Conservation (phyloP, 345 rosid genomes). For the Salix purpurea region DNA sequence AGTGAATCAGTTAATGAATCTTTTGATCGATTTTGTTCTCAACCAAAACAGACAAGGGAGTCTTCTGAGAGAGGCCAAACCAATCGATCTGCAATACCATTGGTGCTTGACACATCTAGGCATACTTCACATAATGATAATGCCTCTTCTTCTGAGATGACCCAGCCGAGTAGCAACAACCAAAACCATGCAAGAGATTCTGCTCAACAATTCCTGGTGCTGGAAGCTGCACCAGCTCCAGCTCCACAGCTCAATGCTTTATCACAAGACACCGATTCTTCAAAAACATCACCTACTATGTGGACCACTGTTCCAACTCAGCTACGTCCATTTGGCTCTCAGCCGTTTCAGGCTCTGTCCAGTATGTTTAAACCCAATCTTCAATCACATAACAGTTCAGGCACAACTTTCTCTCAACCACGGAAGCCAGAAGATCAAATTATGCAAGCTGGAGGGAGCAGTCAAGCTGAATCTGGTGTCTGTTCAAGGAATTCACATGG, state of each 20-base stretch:
- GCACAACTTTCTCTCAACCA: slow-evolving; percentile 30
- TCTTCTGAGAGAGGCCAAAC: slow-evolving; percentile 41
- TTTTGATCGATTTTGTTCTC: slow-evolving; percentile 38
- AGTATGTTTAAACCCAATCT: slow-evolving; percentile 32
- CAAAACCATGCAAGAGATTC: slow-evolving; percentile 32
- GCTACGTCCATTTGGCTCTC: slow-evolving; percentile 37
- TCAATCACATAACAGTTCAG: slow-evolving; percentile 37
- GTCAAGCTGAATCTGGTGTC: slow-evolving; percentile 31
- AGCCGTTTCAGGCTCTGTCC: slow-evolving; percentile 31
- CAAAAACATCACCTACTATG: slow-evolving; percentile 33
- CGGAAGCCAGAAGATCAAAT: slow-evolving; percentile 36
- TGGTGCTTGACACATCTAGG: slow-evolving; percentile 20
- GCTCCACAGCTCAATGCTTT: slow-evolving; percentile 40
- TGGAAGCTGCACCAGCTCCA: slow-evolving; percentile 42
- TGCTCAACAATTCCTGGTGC: slow-evolving; percentile 42
- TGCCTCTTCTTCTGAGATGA: slow-evolving; percentile 37
- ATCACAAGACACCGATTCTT: slow-evolving; percentile 35
- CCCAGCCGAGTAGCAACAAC: slow-evolving; percentile 22
- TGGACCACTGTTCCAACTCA: slow-evolving; percentile 41
- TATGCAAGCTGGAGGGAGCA: slow-evolving; percentile 34
- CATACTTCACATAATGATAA: slow-evolving; percentile 18
- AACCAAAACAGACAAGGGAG: slow-evolving; percentile 32
- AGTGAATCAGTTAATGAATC: slow-evolving; percentile 30
- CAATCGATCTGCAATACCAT: slow-evolving; percentile 35
- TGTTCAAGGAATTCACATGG: slow-evolving; percentile 31